Conservation (phyloP, 148 eudicot species). For the Vaccinium myrtillus region DNA sequence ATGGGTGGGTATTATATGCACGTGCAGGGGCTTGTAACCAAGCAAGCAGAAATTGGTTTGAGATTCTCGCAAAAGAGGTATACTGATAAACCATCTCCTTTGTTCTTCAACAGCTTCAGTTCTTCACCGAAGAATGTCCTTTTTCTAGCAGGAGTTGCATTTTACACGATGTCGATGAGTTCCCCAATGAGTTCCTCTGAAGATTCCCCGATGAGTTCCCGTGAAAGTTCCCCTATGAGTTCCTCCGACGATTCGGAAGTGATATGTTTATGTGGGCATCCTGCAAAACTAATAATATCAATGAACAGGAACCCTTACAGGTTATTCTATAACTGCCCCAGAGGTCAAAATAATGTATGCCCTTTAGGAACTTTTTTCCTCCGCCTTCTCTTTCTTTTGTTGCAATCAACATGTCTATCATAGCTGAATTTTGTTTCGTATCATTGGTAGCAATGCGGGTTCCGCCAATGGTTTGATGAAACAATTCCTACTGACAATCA, state of each 20-base stretch:
- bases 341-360: background rate
- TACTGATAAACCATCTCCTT: background rate
- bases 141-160: background rate
- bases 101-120: background rate
- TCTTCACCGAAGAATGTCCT: background rate
- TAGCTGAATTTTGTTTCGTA: background rate
- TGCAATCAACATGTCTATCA: background rate
- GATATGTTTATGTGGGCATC: background rate
- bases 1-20: background rate
- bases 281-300: constrained; percentile 2
- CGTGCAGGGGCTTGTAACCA: background rate
- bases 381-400: background rate
- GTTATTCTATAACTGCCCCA: constrained; percentile 4
- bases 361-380: background rate
- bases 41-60: background rate
- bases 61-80: background rate
- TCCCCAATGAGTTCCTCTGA: background rate
- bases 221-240: background rate
- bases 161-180: background rate
- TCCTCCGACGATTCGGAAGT: background rate
- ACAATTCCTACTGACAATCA: background rate
- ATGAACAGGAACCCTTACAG: background rate
- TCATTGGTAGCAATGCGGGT: constrained; percentile 4
- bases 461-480: constrained; percentile 1
- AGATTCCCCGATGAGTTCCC: background rate